A percentile compares a stretch with the other conserved stretches of the same genome.
Evolutionary conservation across 352 stramenopile genomes (phyloP).

Genomic region (Globisporangium spinosum): DNA sequence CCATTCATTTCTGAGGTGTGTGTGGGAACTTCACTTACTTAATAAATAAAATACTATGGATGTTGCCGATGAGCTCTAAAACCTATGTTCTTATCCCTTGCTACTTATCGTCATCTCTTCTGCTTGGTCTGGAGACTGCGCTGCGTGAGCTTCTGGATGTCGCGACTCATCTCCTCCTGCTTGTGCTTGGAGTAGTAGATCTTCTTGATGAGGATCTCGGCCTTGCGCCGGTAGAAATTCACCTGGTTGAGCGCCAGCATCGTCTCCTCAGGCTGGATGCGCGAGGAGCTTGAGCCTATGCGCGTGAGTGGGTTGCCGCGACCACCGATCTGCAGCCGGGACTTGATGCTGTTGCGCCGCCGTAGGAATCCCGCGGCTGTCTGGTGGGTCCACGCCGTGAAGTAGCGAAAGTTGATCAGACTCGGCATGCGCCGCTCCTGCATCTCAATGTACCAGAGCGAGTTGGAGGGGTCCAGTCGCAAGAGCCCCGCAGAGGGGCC

Average conservation of each 20-base stretch:
- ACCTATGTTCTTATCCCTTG: too few species aligned
- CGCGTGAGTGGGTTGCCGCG: background rate
- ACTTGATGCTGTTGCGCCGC: background rate
- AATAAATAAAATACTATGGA: background rate
- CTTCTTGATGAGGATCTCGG: conserved; percentile 61
- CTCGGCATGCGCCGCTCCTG: conserved; percentile 38
- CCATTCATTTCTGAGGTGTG: background rate
- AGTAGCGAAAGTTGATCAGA: conserved; percentile 38
- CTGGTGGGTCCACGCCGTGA: conserved; percentile 25
- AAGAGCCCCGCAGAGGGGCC: background rate
- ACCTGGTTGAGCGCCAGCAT: conserved; percentile 51
- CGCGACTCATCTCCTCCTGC: conserved; percentile 58
- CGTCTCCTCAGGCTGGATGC: conserved; percentile 54
- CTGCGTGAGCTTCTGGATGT: conserved; percentile 62
- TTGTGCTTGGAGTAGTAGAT: conserved; percentile 60
- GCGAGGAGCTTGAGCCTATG: conserved; percentile 18
- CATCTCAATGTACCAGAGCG: conserved; percentile 22
- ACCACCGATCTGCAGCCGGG: background rate
- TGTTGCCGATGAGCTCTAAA: background rate
- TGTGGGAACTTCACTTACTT: background rate
- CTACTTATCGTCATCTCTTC: conserved; percentile 17
- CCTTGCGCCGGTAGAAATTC: conserved; percentile 60
- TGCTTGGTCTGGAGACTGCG: conserved; percentile 39
- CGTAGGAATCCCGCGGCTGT: background rate
- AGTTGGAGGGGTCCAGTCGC: conserved; percentile 12